A percentile compares a stretch with the other conserved stretches of the same genome.
These are phyloP conservation scores for Solanum neorickii DNA, from an alignment of 257 asterid species.

Conservation along the genomic window DNA sequence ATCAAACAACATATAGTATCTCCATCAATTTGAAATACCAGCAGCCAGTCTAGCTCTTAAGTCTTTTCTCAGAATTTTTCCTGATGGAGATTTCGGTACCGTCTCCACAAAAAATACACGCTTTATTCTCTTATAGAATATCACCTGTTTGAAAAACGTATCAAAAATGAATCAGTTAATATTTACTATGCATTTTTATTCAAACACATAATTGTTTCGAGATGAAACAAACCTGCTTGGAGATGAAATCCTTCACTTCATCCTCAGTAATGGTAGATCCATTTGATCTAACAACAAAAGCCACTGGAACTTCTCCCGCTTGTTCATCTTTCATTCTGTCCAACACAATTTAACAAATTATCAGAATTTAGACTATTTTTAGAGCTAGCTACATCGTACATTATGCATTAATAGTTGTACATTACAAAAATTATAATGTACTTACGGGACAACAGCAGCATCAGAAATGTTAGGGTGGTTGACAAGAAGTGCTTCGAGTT, in stretches of 20 bases:
- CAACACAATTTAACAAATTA: not conserved
- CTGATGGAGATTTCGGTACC: constrained; percentile 80
- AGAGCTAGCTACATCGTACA: not conserved
- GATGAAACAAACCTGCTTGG: constrained; percentile 40
- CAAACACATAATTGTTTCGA: not conserved
- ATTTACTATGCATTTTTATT: not conserved
- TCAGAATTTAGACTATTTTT: not conserved
- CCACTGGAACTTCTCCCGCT: constrained; percentile 95
- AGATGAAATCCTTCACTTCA: constrained; percentile 63
- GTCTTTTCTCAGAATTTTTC: constrained; percentile 87
- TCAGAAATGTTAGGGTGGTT: constrained; percentile 60
- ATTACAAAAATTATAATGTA: not conserved
- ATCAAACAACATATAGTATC: not conserved
- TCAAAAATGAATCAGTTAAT: not conserved
- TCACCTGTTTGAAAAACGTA: constrained; percentile 36
- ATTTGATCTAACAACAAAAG: constrained; percentile 58
- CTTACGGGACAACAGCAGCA: constrained; percentile 83
- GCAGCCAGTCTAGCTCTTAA: constrained; percentile 63
- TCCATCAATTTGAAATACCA: constrained; percentile 11
- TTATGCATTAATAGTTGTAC: not conserved
- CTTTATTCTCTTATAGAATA: constrained; percentile 74
- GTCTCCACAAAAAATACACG: constrained; percentile 62
- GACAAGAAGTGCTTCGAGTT: constrained; percentile 74
- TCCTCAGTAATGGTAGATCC: constrained; percentile 51
- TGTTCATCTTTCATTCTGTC: constrained; percentile 69